These are phyloP conservation scores for Monosiga brevicollis DNA, from an alignment of 78 protist genomes.

Conservation along the genomic window DNA sequence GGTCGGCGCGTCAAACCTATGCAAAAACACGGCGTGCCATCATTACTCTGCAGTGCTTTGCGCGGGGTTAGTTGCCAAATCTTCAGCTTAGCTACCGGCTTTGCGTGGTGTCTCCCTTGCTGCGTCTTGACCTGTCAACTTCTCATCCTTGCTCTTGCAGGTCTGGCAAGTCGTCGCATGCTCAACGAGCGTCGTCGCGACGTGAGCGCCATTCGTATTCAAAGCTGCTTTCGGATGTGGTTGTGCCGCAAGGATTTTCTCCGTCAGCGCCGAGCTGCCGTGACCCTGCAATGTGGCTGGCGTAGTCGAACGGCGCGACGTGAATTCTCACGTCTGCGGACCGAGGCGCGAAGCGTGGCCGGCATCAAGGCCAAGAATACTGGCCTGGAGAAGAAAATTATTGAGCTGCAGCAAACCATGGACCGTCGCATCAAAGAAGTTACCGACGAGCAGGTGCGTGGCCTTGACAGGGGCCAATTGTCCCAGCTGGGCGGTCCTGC, in stretches of 20 bases:
- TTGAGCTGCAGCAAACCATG: slow-evolving; percentile 8
- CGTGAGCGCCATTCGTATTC: background rate
- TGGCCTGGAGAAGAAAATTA: slow-evolving; percentile 18
- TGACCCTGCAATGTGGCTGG: slow-evolving; percentile 1
- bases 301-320: background rate
- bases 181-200: background rate
- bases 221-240: background rate
- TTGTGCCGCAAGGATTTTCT: background rate
- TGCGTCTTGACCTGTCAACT: too few species aligned
- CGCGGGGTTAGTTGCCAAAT: too few species aligned
- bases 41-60: too few species aligned
- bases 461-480: too few species aligned
- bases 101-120: too few species aligned
- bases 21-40: too few species aligned
- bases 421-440: background rate
- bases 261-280: background rate
- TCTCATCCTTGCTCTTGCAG: too few species aligned
- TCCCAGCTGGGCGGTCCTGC: too few species aligned
- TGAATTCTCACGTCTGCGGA: background rate
- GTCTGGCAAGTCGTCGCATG: background rate
- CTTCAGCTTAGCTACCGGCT: too few species aligned
- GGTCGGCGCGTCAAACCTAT: too few species aligned
- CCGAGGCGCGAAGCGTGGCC: slow-evolving; percentile 3
- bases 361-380: background rate
- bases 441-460: background rate